phyloP scores from a whole-genome alignment of 2,329 filamentous ascomycete species.

The Claviceps pazoutovae region DNA sequence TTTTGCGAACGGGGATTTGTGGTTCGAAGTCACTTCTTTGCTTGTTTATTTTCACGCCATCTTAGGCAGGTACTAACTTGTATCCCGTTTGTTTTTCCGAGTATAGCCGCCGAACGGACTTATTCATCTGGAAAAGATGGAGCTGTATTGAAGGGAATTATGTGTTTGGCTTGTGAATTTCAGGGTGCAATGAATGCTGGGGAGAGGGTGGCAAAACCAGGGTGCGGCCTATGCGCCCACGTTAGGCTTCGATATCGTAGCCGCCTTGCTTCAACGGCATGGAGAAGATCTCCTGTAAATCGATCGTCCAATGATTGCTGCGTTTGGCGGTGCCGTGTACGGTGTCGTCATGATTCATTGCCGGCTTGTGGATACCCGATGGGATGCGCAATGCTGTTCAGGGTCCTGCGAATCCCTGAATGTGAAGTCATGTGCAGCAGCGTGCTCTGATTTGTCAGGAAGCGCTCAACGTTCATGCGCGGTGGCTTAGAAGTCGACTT shows the following conservation, averaged over 20 bases:
- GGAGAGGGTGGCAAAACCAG: neutral
- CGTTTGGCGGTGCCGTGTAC: neutral
- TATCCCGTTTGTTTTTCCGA: neutral
- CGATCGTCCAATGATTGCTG: neutral
- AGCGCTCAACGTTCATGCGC: too few species aligned
- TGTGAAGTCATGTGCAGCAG: neutral
- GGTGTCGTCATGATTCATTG: neutral
- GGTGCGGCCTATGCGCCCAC: neutral
- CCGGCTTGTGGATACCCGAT: neutral
- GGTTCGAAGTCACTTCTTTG: neutral
- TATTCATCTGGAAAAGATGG: constrained; percentile 45
- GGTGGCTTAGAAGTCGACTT: too few species aligned
- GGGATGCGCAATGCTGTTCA: neutral
- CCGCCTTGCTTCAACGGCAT: neutral
- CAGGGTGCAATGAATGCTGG: neutral
- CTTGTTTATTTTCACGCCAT: neutral
- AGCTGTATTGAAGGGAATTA: constrained; percentile 17
- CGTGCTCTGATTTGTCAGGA: too few species aligned
- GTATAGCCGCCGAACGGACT: constrained; percentile 47
- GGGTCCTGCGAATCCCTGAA: neutral
- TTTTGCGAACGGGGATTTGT: neutral
- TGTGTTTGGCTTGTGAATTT: neutral
- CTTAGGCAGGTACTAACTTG: neutral
- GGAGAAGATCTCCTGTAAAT: neutral
- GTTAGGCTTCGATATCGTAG: neutral